Evolutionary conservation across 2,329 filamentous ascomycete genomes (phyloP).

Genomic region (Penicillium polonicum): DNA sequence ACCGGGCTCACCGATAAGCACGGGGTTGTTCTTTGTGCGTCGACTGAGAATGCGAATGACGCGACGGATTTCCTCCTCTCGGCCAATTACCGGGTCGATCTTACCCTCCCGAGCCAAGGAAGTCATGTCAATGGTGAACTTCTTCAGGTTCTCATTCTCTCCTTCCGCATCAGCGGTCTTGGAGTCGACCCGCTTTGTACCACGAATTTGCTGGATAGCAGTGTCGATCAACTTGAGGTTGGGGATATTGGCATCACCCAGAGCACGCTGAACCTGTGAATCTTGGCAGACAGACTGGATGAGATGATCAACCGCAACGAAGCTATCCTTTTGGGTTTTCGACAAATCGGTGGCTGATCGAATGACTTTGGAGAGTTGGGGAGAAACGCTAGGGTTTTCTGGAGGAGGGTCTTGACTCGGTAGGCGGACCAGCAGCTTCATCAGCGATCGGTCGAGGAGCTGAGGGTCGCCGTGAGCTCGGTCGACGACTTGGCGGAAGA

Average conservation of each 20-base stretch:
- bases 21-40: constrained; percentile 97
- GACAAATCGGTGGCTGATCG: constrained; percentile 84
- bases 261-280: constrained; percentile 64
- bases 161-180: constrained; percentile 90
- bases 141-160: constrained; percentile 93
- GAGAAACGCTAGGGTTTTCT: constrained; percentile 79
- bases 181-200: constrained; percentile 89
- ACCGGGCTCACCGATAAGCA: constrained; percentile 95
- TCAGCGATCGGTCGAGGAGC: constrained; percentile 80
- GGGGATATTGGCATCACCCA: constrained; percentile 86
- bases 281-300: constrained; percentile 86
- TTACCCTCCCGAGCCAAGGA: constrained; percentile 94
- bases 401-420: constrained; percentile 94
- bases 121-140: constrained; percentile 99
- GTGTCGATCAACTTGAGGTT: constrained; percentile 87
- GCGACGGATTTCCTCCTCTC: constrained; percentile 91
- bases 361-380: constrained; percentile 77
- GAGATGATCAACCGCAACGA: constrained; percentile 90
- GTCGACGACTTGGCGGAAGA: constrained; percentile 93
- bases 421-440: constrained; percentile 85
- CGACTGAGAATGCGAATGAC: constrained; percentile 89
- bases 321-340: constrained; percentile 96
- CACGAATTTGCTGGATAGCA: constrained; percentile 87
- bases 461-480: constrained; percentile 91
- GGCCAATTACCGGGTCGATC: constrained; percentile 93